Base-by-base conservation (phyloP, 2,329 filamentous ascomycete genomes). In the Nigrospora sphaerica region DNA sequence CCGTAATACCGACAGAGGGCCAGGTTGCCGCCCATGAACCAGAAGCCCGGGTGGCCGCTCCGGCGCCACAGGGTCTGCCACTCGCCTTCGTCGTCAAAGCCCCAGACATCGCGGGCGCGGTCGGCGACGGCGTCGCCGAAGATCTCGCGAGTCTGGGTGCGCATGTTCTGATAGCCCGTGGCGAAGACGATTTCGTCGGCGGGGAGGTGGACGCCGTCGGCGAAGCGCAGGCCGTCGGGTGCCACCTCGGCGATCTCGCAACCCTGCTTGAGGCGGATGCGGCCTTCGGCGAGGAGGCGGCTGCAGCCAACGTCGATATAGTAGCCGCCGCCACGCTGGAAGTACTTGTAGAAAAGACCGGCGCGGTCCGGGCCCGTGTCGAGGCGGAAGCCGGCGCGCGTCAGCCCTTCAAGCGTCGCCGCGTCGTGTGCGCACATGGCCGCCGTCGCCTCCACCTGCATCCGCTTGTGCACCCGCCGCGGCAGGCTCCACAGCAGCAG, bases 121-220 rank as follows among this genome's bases (percentile, higher is more conserved):
- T 80, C 75, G 0, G 79, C 81, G 11, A 86, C 68, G 16, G 74
- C 70, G 31, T 82, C 73, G 0, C 83, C 85, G 45, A 88, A 72
- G 17, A 85, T 75, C 32, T 70, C 68, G n/a, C 77, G 65, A 2
- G 82, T 78, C 17, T 77, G 77, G 0, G 77, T 81, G 12, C 72
- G 70, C 83, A 88, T 88, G 57, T 85, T 86, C 50, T 82, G 74
- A 53, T 84, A 67, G 4, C 74, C 76, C 1, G 76, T 80, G 6
- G 75, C 75, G 45, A 78, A 68, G 13, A 83, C 70, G 3, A 83
- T 71, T 39, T 79, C 67, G 54, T 82, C 78, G 0, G 78, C 77
- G 17, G 72, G 64, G 0, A 81, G 56, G 32, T 66, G 62, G 4
- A 63, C 64, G 2, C 77, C 77, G 51, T 81, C 75, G 1, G 67